Evolutionary conservation across 1,139 yeast species (phyloP), one percentile per base, ranked within the genome.

Genomic region (Suhomyces wounanorum): DNA sequence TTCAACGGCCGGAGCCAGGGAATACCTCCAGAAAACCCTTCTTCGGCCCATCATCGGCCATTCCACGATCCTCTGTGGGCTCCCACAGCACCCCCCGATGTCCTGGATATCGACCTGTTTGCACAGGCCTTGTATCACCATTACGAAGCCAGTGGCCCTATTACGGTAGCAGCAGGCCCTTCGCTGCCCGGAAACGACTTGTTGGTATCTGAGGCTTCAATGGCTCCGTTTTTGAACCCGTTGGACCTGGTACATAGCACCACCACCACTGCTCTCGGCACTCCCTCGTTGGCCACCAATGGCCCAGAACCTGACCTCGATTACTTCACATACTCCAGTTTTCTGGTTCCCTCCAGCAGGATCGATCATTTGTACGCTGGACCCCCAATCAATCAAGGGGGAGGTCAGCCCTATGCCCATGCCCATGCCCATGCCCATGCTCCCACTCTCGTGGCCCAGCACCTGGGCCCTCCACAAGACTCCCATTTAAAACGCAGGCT

Each of bases 321-420:
- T 2, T 56, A 56, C 53, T 54, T 56, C 48, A 48, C 52, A 37
- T 50, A 48, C 45, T 30, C 55, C 18, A 55, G 54, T 38, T 44
- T 45, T 14, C 37, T 33, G 37, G 37, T 33, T 3, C 37, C 37
- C 14, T 45, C 51, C 36, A 53, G 54, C 40, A 43, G 56, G 13
- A 55, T 55, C 25, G 59, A 55, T 36, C 50, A 49, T 40, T 45
- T 30, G 14, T 30, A 30, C 33, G 33, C 33, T 23, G 23, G 25
- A 16, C 40, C 44, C 10, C 14, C 30, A 39, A 26, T n/a, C 36
- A 11, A 17, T 30, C 35, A 9, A 30, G 17, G 21, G 5, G 6
- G 16, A 3, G n/a, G 9, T 10, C 43, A 28, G 23, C 14, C 36
- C 6, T 36, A 28, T 11, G n/a, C 28, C 39, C 23, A 23, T 8